These are phyloP conservation scores for thale cress (Arabidopsis thaliana) DNA, from an alignment of 345 rosid species.

Conservation along the genomic window DNA sequence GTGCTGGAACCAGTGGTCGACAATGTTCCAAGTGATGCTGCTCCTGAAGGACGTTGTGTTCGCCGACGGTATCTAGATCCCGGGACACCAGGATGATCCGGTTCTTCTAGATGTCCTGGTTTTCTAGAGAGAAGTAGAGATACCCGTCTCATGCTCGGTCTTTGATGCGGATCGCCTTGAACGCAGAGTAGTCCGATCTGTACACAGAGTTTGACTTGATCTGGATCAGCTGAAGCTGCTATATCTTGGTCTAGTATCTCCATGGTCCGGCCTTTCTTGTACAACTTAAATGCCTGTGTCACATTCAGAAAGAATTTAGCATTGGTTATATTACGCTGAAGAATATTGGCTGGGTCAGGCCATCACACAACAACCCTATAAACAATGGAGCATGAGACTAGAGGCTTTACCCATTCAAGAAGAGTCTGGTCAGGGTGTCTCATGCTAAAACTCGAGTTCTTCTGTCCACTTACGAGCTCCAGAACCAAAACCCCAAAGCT, in stretches of 20 bases:
- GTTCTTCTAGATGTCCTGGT: slow-evolving; percentile 65
- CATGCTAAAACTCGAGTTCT: slow-evolving; percentile 63
- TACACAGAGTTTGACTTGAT: slow-evolving; percentile 70
- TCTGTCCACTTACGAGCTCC: slow-evolving; percentile 85
- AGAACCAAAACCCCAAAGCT: slow-evolving; percentile 96
- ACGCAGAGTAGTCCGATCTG: slow-evolving; percentile 85
- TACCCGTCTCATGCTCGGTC: slow-evolving; percentile 75
- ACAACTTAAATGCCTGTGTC: slow-evolving; percentile 71
- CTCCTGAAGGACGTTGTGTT: slow-evolving; percentile 54
- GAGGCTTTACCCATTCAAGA: slow-evolving; percentile 86
- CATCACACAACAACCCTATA: slow-evolving; percentile 3
- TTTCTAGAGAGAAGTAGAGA: slow-evolving; percentile 71
- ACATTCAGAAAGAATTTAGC: background rate
- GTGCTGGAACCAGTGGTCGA: slow-evolving; percentile 51
- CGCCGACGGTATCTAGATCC: slow-evolving; percentile 69
- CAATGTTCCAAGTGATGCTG: slow-evolving; percentile 44
- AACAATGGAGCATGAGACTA: slow-evolving; percentile 14
- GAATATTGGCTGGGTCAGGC: background rate
- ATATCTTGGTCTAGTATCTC: slow-evolving; percentile 70
- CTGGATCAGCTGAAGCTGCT: slow-evolving; percentile 55
- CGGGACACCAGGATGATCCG: slow-evolving; percentile 69
- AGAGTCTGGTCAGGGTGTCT: slow-evolving; percentile 61
- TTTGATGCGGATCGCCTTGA: slow-evolving; percentile 72
- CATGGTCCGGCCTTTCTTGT: slow-evolving; percentile 70
- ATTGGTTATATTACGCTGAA: background rate